Percentiles rank a stretch among this genome's conserved stretches.
phyloP scores from a whole-genome alignment of 768 basidiomycete species.

The Suillus brevipes region DNA sequence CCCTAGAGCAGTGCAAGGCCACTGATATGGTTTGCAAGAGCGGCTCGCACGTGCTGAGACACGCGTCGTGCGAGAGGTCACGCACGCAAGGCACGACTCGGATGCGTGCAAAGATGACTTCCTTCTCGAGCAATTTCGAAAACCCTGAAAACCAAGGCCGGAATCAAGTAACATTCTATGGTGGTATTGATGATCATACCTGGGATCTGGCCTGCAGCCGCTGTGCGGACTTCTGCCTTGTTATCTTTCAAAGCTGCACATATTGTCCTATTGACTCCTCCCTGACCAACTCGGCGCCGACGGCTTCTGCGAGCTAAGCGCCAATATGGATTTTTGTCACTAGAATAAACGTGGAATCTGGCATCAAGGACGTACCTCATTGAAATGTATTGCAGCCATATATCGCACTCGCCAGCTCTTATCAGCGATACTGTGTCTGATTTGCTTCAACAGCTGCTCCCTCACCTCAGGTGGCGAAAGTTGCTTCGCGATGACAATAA shows the following conservation, averaged over 20 bases:
- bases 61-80: slow-evolving; percentile 89
- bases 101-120: slow-evolving; percentile 89
- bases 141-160: slow-evolving; percentile 64
- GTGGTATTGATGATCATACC: slow-evolving; percentile 48
- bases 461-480: slow-evolving; percentile 88
- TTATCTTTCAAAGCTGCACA: slow-evolving; percentile 96
- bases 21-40: slow-evolving; percentile 93
- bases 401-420: slow-evolving; percentile 99
- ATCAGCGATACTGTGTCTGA: slow-evolving; percentile 85
- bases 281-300: slow-evolving; percentile 85
- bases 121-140: slow-evolving; percentile 88
- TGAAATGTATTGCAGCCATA: slow-evolving; percentile 98
- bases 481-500: slow-evolving; percentile 88
- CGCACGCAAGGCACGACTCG: slow-evolving; percentile 96
- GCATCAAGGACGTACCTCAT: slow-evolving; percentile 58
- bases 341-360: neutral
- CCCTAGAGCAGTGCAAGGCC: slow-evolving; percentile 94
- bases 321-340: neutral
- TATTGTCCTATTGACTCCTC: slow-evolving; percentile 94
- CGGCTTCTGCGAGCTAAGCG: slow-evolving; percentile 80
- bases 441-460: slow-evolving; percentile 83
- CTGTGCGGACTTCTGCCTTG: slow-evolving; percentile 97
- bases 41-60: slow-evolving; percentile 97
- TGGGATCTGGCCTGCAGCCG: slow-evolving; percentile 94
- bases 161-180: slow-evolving; percentile 10